These are phyloP conservation scores for Sphenostylis stenocarpa DNA, from an alignment of 306 rosid genomes.

Conservation along the genomic window DNA sequence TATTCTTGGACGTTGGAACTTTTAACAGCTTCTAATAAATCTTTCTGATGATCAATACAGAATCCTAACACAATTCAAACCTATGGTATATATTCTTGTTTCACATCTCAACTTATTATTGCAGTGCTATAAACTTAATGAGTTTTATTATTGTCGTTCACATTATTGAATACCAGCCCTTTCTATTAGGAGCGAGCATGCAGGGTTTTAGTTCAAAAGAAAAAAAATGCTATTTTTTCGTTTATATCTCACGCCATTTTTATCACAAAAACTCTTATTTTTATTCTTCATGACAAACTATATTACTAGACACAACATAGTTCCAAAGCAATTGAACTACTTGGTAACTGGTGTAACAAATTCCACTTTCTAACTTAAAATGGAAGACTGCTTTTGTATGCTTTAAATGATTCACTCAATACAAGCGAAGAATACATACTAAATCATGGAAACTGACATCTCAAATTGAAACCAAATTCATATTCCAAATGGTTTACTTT, in stretches of 20 bases:
- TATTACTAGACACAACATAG: background rate
- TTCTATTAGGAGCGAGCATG: background rate
- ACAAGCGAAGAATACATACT: background rate
- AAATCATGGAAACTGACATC: background rate
- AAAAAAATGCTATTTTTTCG: background rate
- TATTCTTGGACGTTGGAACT: background rate
- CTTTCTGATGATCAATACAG: conserved; percentile 22
- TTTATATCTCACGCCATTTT: background rate
- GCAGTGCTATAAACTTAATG: background rate
- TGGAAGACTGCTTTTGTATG: background rate
- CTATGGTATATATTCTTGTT: conserved; percentile 18
- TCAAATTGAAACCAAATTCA: conserved; percentile 9
- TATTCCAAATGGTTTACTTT: background rate
- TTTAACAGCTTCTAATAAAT: background rate
- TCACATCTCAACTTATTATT: conserved; percentile 19
- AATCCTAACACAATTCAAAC: background rate
- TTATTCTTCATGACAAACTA: background rate
- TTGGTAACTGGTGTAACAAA: background rate
- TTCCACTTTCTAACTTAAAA: conserved; percentile 6
- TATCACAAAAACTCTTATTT: background rate
- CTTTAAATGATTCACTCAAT: background rate
- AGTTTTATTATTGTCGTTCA: background rate
- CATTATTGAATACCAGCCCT: background rate
- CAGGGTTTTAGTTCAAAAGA: background rate
- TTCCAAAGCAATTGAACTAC: conserved; percentile 17